phyloP scores from a whole-genome alignment of 2,329 filamentous ascomycete species.

The Rugonectria rugulosa region DNA sequence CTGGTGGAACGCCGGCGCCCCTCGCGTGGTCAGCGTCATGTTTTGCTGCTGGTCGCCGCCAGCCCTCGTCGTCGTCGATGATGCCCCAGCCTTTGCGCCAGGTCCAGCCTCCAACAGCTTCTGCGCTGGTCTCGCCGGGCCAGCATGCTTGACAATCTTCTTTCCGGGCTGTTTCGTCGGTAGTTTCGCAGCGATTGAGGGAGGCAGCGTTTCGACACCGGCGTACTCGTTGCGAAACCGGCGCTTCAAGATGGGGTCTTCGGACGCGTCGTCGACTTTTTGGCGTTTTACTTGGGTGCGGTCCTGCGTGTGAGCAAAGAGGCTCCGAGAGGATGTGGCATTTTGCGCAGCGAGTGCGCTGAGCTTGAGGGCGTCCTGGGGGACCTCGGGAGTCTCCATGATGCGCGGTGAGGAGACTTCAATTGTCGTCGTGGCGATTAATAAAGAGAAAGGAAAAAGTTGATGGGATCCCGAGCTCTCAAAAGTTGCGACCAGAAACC shows the following conservation, averaged over 20 bases:
- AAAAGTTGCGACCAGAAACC: constrained; percentile 35
- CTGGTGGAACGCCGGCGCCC: constrained; percentile 42
- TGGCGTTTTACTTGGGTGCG: constrained; percentile 46
- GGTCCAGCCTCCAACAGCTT: constrained; percentile 50
- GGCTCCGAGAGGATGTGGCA: constrained; percentile 41
- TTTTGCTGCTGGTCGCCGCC: constrained; percentile 33
- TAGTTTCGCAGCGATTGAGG: constrained; percentile 80
- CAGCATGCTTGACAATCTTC: constrained; percentile 56
- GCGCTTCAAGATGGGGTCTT: constrained; percentile 46
- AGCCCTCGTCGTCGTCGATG: constrained; percentile 45
- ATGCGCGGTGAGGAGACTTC: constrained; percentile 6
- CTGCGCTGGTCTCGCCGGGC: constrained; percentile 44
- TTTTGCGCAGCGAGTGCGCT: constrained; percentile 46
- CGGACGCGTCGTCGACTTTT: constrained; percentile 46
- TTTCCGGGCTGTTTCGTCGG: constrained; percentile 54
- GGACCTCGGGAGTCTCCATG: constrained; percentile 46
- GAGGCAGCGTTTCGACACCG: constrained; percentile 78
- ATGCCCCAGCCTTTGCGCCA: constrained; percentile 46
- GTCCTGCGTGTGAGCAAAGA: constrained; percentile 41
- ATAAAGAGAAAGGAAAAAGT: too few species aligned
- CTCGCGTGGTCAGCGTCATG: constrained; percentile 44
- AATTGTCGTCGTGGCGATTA: constrained; percentile 4
- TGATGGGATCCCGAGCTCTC: constrained; percentile 13
- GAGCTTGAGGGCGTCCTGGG: constrained; percentile 45
- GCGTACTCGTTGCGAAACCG: constrained; percentile 79